phyloP scores from a whole-genome alignment of 2,329 filamentous ascomycete genomes.

The Lasiodiplodia hormozganensis region DNA sequence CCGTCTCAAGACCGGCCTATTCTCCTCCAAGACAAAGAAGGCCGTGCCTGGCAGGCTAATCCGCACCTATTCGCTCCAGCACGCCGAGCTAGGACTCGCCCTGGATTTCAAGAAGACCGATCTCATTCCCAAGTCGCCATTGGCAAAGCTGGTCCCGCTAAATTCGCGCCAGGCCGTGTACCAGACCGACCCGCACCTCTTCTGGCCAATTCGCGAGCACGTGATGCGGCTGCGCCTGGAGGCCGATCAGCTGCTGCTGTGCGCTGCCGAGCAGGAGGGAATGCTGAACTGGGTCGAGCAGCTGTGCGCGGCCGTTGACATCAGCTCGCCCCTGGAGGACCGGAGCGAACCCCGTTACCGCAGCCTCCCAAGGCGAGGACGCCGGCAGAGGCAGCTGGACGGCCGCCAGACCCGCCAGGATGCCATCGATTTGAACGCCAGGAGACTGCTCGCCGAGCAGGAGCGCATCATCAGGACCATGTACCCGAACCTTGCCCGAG shows the following conservation, averaged over 20 bases:
- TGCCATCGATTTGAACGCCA: constrained; percentile 43
- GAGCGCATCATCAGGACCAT: constrained; percentile 56
- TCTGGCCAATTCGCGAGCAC: constrained; percentile 58
- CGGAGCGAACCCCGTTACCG: constrained; percentile 58
- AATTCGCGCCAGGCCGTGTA: constrained; percentile 49
- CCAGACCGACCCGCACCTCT: constrained; percentile 55
- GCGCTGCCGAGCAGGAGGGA: constrained; percentile 67
- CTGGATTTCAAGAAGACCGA: constrained; percentile 71
- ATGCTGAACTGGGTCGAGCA: constrained; percentile 74
- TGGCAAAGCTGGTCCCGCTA: constrained; percentile 54
- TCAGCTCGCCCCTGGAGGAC: constrained; percentile 68
- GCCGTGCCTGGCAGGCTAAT: constrained; percentile 64
- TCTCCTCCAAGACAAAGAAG: constrained; percentile 44
- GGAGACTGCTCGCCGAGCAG: constrained; percentile 54
- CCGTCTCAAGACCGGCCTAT: constrained; percentile 58
- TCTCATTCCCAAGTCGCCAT: constrained; percentile 51
- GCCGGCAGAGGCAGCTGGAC: constrained; percentile 47
- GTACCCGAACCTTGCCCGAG: constrained; percentile 52
- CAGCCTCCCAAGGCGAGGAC: constrained; percentile 54
- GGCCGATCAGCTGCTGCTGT: constrained; percentile 75
- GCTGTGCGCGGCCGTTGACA: constrained; percentile 71
- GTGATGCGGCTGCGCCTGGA: constrained; percentile 76
- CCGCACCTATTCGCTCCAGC: constrained; percentile 73
- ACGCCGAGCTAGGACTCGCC: constrained; percentile 77
- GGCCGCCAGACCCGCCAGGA: constrained; percentile 34